phyloP scores from a whole-genome alignment of 306 rosid genomes.

The Potentilla sterilis region DNA sequence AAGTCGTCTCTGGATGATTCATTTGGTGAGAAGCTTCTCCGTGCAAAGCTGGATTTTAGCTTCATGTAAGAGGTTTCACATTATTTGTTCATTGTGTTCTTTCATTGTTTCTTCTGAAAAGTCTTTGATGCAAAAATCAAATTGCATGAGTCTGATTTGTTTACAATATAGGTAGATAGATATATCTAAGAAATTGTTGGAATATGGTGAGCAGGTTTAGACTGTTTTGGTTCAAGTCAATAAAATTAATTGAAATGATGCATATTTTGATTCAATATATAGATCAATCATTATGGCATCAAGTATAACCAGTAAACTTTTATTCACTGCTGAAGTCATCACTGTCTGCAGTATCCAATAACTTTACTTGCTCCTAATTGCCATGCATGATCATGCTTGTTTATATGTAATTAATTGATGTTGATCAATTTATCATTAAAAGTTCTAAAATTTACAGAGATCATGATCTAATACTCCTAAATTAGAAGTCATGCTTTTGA shows the following conservation, averaged over 20 bases:
- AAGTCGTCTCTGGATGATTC: conserved; percentile 87
- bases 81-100: neutral
- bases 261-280: neutral
- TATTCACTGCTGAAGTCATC: neutral
- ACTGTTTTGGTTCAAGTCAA: too few species aligned
- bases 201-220: neutral
- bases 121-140: neutral
- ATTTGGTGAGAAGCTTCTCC: conserved; percentile 91
- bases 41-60: conserved; percentile 93
- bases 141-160: neutral
- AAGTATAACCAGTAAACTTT: neutral
- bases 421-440: neutral
- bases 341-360: neutral
- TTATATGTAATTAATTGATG: neutral
- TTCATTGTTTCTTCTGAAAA: neutral
- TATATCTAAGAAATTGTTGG: neutral
- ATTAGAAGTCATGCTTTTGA: neutral
- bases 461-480: neutral
- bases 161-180: neutral
- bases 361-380: neutral
- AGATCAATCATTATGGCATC: neutral
- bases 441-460: neutral
- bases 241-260: neutral
- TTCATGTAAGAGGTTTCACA: conserved; percentile 67
- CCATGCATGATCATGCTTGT: neutral